Conservation (phyloP, 805 yeast genomes). For the Wickerhamomyces sydowiorum region DNA sequence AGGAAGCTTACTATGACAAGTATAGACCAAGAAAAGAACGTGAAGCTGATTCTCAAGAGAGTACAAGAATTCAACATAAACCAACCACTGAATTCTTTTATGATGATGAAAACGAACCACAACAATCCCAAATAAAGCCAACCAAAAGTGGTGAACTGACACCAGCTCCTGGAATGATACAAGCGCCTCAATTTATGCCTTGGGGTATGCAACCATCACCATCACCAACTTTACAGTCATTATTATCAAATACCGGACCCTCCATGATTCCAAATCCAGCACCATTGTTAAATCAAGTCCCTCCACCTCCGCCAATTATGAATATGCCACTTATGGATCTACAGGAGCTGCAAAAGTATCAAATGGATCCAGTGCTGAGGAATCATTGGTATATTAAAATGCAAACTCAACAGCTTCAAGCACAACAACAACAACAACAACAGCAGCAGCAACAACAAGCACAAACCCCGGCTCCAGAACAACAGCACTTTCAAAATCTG, state of each 20-base stretch:
- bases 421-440: conserved; percentile 1
- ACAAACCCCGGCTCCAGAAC: no score
- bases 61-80: conserved; percentile 1
- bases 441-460: not conserved
- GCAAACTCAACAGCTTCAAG: not conserved
- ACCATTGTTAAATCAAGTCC: not conserved
- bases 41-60: conserved; percentile 3
- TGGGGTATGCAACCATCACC: not conserved
- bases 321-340: not conserved
- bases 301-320: not conserved
- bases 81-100: not conserved
- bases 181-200: no score
- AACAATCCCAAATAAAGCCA: not conserved
- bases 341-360: no score
- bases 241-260: not conserved
- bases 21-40: conserved; percentile 19
- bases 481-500: no score
- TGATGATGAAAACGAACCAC: not conserved
- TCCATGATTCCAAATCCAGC: not conserved
- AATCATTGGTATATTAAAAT: no score
- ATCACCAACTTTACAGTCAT: not conserved
- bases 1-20: conserved; percentile 15
- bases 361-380: no score
- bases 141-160: not conserved
- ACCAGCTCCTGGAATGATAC: not conserved